Evolutionary conservation across 805 yeast species (phyloP).

Genomic region (Dipodascus geniculatus): DNA sequence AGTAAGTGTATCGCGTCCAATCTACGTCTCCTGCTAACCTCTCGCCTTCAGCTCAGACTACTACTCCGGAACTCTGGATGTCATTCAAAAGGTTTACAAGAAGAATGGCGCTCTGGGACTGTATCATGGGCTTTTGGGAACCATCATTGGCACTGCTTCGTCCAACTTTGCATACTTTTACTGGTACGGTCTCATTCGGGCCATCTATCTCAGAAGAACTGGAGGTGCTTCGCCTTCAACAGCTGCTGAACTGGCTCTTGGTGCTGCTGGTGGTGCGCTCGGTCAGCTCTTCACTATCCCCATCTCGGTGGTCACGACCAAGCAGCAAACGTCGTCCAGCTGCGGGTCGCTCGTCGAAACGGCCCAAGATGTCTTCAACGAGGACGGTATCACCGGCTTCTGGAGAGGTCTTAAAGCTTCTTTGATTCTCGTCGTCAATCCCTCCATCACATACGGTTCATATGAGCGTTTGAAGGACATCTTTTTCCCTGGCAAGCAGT

Average conservation of each 20-base stretch:
- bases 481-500: constrained; percentile 30
- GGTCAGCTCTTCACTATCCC: constrained; percentile 76
- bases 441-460: constrained; percentile 77
- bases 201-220: constrained; percentile 36
- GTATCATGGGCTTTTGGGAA: constrained; percentile 60
- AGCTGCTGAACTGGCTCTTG: constrained; percentile 54
- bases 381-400: constrained; percentile 59
- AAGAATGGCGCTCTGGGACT: constrained; percentile 54
- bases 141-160: constrained; percentile 58
- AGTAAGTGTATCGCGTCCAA: constrained; percentile 1
- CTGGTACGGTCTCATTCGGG: constrained; percentile 70
- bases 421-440: constrained; percentile 65
- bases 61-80: constrained; percentile 52
- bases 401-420: constrained; percentile 82
- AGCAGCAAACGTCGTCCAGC: constrained; percentile 31
- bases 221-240: constrained; percentile 13
- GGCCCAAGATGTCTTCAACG: constrained; percentile 40
- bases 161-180: constrained; percentile 77
- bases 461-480: constrained; percentile 53
- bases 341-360: constrained; percentile 26
- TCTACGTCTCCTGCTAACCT: constrained; percentile 1
- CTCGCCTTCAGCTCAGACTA: constrained; percentile 14
- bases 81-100: constrained; percentile 41
- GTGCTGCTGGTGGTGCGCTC: constrained; percentile 72
- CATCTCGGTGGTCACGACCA: constrained; percentile 60